Base-by-base conservation (phyloP, 257 asterid genomes). In the Cruciata laevipes region DNA sequence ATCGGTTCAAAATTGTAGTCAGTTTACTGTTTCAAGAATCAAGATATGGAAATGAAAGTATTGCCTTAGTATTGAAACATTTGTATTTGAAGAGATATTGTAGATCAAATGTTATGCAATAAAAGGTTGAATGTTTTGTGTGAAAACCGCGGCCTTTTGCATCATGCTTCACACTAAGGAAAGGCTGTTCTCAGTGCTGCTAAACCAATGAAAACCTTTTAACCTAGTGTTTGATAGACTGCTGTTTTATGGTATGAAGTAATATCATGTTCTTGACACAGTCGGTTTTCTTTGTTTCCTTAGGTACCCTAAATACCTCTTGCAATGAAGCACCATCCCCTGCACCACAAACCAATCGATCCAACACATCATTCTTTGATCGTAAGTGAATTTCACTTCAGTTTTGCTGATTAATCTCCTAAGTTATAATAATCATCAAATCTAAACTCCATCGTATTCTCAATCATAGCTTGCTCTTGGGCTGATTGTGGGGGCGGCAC, bases 401-500 rank as follows among this genome's bases (percentile, higher is more conserved):
- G 20, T 30, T 23, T 42, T 10, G n/a, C 37, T 10, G n/a, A 5
- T 61, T 18, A 27, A 57, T 14, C 40, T 32, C 52, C 23, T 33
- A 4, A n/a, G 20, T 0, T 16, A 51, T 20, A 9, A 56, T 70
- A 38, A 16, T 71, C 57, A 12, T 63, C 9, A 24, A 9, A 42
- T 42, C 6, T 5, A 4, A 27, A n/a, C 37, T 31, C 37, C 30
- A 38, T 21, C 14, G 13, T 25, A 59, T 67, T 18, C 14, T 38
- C 12, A 30, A 42, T 23, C 62, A 17, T 21, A 87, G 94, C 91
- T 25, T 90, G 94, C 76, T 61, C 30, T 51, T 78, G 78, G 82
- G 73, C 73, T 12, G 84, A 84, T 16, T 87, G 96, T 61, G 97
- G 97, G 68, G 91, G 94, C 55, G 95, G 97, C 32, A 73, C 69